phyloP scores from a whole-genome alignment of 116 monocot species.

The Posidonia oceanica region DNA sequence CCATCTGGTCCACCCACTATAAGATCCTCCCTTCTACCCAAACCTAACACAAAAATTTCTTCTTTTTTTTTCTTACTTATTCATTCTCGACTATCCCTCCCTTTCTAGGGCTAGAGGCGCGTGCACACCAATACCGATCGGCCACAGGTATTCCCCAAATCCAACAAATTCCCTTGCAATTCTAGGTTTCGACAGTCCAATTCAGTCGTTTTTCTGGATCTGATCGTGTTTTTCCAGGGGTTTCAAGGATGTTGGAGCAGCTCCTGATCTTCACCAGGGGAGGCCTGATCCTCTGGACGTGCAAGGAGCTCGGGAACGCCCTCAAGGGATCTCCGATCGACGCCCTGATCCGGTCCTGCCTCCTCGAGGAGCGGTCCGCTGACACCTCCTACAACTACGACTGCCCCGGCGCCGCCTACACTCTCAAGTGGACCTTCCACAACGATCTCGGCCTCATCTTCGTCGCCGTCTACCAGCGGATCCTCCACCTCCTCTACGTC shows the following conservation, averaged over 20 bases:
- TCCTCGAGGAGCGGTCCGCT: conserved; percentile 94
- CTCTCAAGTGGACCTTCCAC: conserved; percentile 85
- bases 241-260: conserved; percentile 77
- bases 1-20: neutral
- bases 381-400: conserved; percentile 64
- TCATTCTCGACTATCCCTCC: neutral
- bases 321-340: conserved; percentile 90
- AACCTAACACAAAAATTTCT: neutral
- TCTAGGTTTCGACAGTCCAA: too few species aligned
- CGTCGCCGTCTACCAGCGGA: conserved; percentile 86
- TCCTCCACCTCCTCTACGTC: conserved; percentile 81
- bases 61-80: too few species aligned
- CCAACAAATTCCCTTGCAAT: neutral
- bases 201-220: neutral
- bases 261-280: conserved; percentile 96
- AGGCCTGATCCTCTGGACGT: conserved; percentile 86
- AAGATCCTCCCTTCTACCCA: neutral
- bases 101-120: neutral
- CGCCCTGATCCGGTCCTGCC: conserved; percentile 80
- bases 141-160: neutral
- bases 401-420: conserved; percentile 53
- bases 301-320: conserved; percentile 60
- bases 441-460: conserved; percentile 94
- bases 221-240: too few species aligned
- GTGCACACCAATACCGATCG: too few species aligned